phyloP scores from a whole-genome alignment of 192 early-diverging fungal genomes.

The Podila verticillata region DNA sequence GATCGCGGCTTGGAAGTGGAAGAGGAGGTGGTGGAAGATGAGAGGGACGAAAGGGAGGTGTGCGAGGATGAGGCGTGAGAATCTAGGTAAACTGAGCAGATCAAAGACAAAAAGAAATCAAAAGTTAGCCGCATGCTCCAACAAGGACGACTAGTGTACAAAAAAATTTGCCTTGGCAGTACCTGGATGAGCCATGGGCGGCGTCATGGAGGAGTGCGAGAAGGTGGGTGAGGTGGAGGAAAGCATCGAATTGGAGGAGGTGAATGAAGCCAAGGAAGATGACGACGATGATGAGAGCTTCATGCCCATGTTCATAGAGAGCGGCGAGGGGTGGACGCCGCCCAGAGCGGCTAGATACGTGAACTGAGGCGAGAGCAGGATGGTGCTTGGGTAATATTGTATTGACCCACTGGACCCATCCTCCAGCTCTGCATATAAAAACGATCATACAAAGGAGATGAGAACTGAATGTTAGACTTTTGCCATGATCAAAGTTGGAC shows the following conservation, averaged over 20 bases:
- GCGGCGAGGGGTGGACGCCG: not conserved
- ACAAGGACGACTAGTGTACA: no score
- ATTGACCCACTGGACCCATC: not conserved
- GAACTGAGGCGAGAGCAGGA: constrained; percentile 8
- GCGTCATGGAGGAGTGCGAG: not conserved
- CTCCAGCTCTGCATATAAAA: not conserved
- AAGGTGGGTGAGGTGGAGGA: not conserved
- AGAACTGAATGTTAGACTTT: no score
- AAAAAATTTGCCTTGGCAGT: not conserved
- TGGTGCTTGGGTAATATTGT: constrained; percentile 11
- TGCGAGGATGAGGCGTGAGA: not conserved
- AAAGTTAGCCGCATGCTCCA: not conserved
- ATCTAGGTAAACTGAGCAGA: not conserved
- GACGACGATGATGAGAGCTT: not conserved
- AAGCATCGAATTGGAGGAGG: not conserved
- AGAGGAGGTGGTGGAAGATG: not conserved
- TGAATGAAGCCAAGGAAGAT: not conserved
- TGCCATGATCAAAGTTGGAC: no score
- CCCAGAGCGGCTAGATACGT: not conserved
- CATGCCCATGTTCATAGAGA: not conserved
- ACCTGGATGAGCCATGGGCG: not conserved
- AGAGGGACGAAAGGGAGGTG: not conserved
- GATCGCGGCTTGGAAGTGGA: not conserved
- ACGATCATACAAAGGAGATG: no score
- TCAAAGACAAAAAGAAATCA: not conserved